These are phyloP conservation scores for Cerrena zonata DNA, from an alignment of 1,284 basidiomycete species.

Conservation along the genomic window DNA sequence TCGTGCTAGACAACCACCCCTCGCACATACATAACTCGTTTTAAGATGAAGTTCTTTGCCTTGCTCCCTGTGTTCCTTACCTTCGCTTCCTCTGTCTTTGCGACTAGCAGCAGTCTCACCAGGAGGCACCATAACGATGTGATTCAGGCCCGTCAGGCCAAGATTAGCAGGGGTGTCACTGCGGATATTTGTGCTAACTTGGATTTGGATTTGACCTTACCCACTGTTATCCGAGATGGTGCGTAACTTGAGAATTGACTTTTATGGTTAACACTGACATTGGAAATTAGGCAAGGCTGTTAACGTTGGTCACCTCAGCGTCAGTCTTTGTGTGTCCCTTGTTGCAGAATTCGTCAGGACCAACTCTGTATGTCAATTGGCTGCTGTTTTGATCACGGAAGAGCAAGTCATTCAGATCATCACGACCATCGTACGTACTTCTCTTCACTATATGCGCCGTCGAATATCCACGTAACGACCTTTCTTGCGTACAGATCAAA, in stretches of 20 bases:
- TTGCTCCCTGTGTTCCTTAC: constrained; percentile 1
- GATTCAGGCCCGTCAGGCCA: constrained; percentile 15
- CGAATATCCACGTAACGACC: background rate
- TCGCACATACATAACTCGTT: too few species aligned
- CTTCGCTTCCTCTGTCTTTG: constrained; percentile 1
- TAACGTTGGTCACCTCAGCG: constrained; percentile 16
- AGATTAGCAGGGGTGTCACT: constrained; percentile 13
- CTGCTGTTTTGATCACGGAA: constrained; percentile 9
- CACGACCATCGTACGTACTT: constrained; percentile 13
- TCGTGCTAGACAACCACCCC: background rate
- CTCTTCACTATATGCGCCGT: background rate
- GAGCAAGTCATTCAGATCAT: constrained; percentile 9
- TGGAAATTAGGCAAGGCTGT: constrained; percentile 11
- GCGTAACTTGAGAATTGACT: background rate
- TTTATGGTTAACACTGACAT: background rate
- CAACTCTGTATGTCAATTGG: constrained; percentile 14
- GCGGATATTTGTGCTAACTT: constrained; percentile 18
- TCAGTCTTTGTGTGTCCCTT: constrained; percentile 19
- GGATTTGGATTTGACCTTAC: constrained; percentile 16
- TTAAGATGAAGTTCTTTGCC: constrained; percentile 6
- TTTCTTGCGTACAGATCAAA: constrained; percentile 14
- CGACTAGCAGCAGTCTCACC: constrained; percentile 2
- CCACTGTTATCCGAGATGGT: constrained; percentile 12
- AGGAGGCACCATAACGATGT: constrained; percentile 5
- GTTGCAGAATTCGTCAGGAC: constrained; percentile 17